phyloP scores from a whole-genome alignment of 345 rosid species.

The Hibiscus mutabilis region DNA sequence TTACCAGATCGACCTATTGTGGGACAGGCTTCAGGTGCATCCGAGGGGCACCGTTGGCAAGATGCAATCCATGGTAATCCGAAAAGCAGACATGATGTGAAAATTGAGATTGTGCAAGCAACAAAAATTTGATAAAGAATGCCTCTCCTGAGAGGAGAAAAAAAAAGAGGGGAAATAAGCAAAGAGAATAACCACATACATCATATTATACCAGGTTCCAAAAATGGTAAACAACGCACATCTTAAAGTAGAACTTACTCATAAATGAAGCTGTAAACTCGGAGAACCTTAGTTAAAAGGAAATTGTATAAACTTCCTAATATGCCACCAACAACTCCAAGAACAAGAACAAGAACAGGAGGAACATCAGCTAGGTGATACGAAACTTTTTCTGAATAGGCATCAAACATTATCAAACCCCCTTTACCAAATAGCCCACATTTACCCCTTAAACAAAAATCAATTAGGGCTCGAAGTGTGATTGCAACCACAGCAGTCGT shows the following conservation, averaged over 20 bases:
- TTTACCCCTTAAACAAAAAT: constrained; percentile 65
- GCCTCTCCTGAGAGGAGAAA: constrained; percentile 61
- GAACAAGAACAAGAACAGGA: constrained; percentile 67
- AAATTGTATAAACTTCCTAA: constrained; percentile 77
- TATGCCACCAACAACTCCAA: constrained; percentile 84
- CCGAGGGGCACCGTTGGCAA: constrained; percentile 70
- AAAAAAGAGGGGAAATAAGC: constrained; percentile 16
- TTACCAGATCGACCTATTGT: constrained; percentile 90
- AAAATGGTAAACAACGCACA: constrained; percentile 11
- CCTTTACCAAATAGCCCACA: constrained; percentile 94
- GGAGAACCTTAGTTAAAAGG: constrained; percentile 60
- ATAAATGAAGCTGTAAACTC: constrained; percentile 53
- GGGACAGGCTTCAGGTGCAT: constrained; percentile 74
- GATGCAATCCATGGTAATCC: constrained; percentile 86
- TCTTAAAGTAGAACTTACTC: constrained; percentile 49
- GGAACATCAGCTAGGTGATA: constrained; percentile 78
- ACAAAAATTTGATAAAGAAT: constrained; percentile 44
- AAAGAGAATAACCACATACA: constrained; percentile 8
- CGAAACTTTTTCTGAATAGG: constrained; percentile 52
- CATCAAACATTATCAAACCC: constrained; percentile 88
- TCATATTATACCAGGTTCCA: neutral
- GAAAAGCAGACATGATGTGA: constrained; percentile 82
- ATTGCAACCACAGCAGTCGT: constrained; percentile 84
- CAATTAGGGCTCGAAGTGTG: constrained; percentile 79
- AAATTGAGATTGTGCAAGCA: constrained; percentile 60